Percentiles rank a stretch among this genome's conserved stretches.
phyloP scores from a whole-genome alignment of 73 alveolate genomes.

The Paramecium caudatum region DNA sequence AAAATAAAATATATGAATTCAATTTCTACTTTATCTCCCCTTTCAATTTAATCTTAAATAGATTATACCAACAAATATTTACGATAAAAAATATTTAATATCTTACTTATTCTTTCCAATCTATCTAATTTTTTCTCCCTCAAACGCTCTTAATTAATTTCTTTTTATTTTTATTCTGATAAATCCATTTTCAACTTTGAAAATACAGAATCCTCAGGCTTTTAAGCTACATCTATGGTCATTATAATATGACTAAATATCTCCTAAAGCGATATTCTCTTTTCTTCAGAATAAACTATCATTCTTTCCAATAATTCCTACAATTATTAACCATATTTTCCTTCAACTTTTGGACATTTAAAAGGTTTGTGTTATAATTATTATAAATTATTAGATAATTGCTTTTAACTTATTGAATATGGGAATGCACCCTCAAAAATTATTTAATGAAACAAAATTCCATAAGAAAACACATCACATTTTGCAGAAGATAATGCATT shows the following conservation, averaged over 20 bases:
- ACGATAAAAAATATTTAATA: background rate
- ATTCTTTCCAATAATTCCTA: background rate
- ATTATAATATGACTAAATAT: background rate
- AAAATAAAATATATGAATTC: too few relatives aligned
- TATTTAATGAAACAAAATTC: background rate
- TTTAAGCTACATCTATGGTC: background rate
- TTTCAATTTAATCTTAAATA: too few relatives aligned
- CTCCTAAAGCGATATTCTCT: background rate
- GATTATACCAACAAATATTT: conserved; percentile 7
- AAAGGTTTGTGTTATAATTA: background rate
- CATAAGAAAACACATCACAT: conserved; percentile 20
- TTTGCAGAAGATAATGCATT: background rate
- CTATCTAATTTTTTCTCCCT: too few relatives aligned
- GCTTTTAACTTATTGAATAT: background rate
- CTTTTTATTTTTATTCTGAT: background rate
- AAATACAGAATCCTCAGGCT: background rate
- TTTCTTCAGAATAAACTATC: background rate
- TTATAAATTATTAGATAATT: background rate
- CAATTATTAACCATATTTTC: background rate
- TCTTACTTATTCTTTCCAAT: background rate
- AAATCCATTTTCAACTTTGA: background rate
- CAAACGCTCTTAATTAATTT: too few relatives aligned
- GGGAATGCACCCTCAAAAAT: background rate
- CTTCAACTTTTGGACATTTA: background rate
- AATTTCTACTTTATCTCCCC: too few relatives aligned